phyloP scores from a whole-genome alignment of 805 yeast genomes.

The Candida parachauliodes region DNA sequence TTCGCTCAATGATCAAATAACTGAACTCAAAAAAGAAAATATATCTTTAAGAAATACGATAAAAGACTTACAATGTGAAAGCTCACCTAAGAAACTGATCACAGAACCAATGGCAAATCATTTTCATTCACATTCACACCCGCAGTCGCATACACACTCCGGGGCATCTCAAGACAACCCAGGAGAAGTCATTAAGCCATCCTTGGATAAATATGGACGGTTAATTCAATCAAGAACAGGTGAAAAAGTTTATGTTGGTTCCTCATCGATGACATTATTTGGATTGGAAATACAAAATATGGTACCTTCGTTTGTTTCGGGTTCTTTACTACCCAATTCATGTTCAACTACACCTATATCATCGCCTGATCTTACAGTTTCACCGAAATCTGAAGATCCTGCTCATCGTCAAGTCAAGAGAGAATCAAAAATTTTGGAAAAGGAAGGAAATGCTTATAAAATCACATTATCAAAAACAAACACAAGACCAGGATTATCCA shows the following conservation, averaged over 20 bases:
- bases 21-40: constrained; percentile 63
- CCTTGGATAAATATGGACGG: constrained; percentile 67
- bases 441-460: constrained; percentile 74
- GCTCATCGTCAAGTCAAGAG: constrained; percentile 16
- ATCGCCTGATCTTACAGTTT: constrained; percentile 9
- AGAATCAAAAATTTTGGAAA: constrained; percentile 60
- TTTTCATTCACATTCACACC: background rate
- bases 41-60: constrained; percentile 47
- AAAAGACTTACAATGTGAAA: constrained; percentile 24
- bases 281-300: constrained; percentile 73
- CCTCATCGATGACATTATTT: constrained; percentile 78
- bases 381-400: constrained; percentile 5
- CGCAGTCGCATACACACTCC: background rate
- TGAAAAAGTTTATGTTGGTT: constrained; percentile 71
- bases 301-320: constrained; percentile 35
- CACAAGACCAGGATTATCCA: constrained; percentile 63
- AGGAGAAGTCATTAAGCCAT: constrained; percentile 62
- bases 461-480: constrained; percentile 66
- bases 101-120: background rate
- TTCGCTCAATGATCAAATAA: constrained; percentile 64
- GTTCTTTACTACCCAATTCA: constrained; percentile 10
- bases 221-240: constrained; percentile 73
- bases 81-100: background rate
- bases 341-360: constrained; percentile 8
- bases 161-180: background rate